These are phyloP conservation scores for Colletotrichum karsti DNA, from an alignment of 2,329 filamentous ascomycete species.

Conservation along the genomic window DNA sequence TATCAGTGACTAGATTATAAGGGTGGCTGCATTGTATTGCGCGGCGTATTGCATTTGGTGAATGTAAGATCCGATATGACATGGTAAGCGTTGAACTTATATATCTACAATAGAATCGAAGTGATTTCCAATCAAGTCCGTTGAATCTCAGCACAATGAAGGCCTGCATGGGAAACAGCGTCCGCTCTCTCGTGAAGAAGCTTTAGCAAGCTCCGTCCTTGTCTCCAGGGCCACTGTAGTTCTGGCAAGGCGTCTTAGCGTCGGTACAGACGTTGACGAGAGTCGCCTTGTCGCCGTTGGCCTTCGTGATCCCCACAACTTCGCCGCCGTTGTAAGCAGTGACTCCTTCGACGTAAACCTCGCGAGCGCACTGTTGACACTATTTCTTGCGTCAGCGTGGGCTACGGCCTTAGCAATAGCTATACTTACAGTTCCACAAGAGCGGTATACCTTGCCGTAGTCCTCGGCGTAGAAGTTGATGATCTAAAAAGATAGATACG, in stretches of 20 bases:
- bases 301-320: slow-evolving; percentile 23
- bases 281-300: slow-evolving; percentile 16
- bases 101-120: no score
- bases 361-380: slow-evolving; percentile 17
- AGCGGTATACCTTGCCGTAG: slow-evolving; percentile 53
- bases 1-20: no score
- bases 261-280: slow-evolving; percentile 31
- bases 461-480: slow-evolving; percentile 52
- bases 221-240: slow-evolving; percentile 25
- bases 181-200: neutral
- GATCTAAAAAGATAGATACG: slow-evolving; percentile 19
- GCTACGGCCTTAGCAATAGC: rapidly evolving
- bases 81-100: no score
- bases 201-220: slow-evolving; percentile 26
- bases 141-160: no score
- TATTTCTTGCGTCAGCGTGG: neutral
- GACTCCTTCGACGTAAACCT: slow-evolving; percentile 20
- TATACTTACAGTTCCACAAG: slow-evolving; percentile 51
- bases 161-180: no score
- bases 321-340: slow-evolving; percentile 17
- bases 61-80: no score
- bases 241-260: slow-evolving; percentile 30
- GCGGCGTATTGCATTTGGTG: no score
- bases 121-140: no score
- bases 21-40: no score